Percentiles rank a stretch among this genome's conserved stretches.
Conservation (phyloP, 1,139 yeast species). For the Kodamaea ohmeri region DNA sequence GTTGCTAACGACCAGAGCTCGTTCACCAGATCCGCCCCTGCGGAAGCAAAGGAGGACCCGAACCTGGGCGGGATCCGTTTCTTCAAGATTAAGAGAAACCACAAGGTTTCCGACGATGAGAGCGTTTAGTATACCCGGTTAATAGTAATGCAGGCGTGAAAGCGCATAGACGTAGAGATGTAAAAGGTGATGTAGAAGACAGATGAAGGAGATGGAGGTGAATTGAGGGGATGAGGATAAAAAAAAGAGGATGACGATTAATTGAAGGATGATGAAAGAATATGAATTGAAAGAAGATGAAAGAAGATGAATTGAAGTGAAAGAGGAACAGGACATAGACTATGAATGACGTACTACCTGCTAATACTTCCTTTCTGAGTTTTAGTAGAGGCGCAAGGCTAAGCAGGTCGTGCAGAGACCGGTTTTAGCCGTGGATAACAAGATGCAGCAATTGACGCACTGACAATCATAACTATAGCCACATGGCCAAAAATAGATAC, state of each 20-base stretch:
- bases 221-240: not conserved
- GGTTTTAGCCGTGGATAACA: too few species aligned
- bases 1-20: conserved; percentile 40
- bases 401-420: too few species aligned
- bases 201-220: not conserved
- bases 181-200: not conserved
- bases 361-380: too few species aligned
- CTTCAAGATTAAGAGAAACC: conserved; percentile 72
- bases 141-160: not conserved
- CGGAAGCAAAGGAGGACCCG: conserved; percentile 33
- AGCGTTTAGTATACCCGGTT: conserved; percentile 40
- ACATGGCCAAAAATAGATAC: too few species aligned
- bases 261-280: not conserved
- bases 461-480: too few species aligned
- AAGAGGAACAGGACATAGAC: too few species aligned
- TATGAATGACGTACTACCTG: too few species aligned
- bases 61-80: conserved; percentile 67
- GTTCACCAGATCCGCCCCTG: conserved; percentile 42
- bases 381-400: too few species aligned
- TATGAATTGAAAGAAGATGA: too few species aligned
- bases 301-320: too few species aligned
- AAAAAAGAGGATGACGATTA: not conserved
- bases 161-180: not conserved
- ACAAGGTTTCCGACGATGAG: conserved; percentile 57
- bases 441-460: too few species aligned